Percentiles rank a stretch among this genome's conserved stretches.
Evolutionary conservation across 1,139 yeast genomes (phyloP).

Genomic region (Wickerhamomyces sp.): DNA sequence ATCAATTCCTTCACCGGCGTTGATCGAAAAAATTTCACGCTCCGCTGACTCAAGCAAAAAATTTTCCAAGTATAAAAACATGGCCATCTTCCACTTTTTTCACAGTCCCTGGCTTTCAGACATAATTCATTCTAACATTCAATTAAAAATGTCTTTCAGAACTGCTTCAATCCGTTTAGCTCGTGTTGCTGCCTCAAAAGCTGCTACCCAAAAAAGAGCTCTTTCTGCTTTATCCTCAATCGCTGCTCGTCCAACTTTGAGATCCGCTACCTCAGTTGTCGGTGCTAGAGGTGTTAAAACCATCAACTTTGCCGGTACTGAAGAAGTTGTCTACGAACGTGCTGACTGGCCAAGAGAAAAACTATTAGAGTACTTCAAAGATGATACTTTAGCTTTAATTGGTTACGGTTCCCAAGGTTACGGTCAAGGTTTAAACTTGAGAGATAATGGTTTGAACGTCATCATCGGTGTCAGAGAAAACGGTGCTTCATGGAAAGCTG

Average conservation of each 20-base stretch:
- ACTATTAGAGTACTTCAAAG: slow-evolving; percentile 91
- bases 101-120: neutral
- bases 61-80: neutral
- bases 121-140: neutral
- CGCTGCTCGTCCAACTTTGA: slow-evolving; percentile 40
- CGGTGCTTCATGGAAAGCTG: slow-evolving; percentile 99
- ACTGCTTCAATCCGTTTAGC: slow-evolving; percentile 58
- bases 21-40: too few relatives aligned
- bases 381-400: slow-evolving; percentile 94
- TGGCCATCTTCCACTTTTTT: neutral
- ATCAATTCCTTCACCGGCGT: neutral
- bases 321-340: slow-evolving; percentile 96
- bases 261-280: slow-evolving; percentile 41
- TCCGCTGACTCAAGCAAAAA: neutral
- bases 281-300: slow-evolving; percentile 84
- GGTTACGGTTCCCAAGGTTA: slow-evolving; percentile 99
- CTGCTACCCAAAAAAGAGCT: slow-evolving; percentile 46
- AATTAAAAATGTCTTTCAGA: slow-evolving; percentile 51
- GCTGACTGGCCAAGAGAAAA: slow-evolving; percentile 99
- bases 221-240: slow-evolving; percentile 54
- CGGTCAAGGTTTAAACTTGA: slow-evolving; percentile 98
- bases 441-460: slow-evolving; percentile 98
- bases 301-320: slow-evolving; percentile 95
- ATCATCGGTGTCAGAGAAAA: slow-evolving; percentile 97
- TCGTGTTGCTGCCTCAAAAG: slow-evolving; percentile 48